Evolutionary conservation across 2,329 filamentous ascomycete genomes (phyloP), one percentile per base, ranked within the genome.

Genomic region (Lomentospora prolificans): DNA sequence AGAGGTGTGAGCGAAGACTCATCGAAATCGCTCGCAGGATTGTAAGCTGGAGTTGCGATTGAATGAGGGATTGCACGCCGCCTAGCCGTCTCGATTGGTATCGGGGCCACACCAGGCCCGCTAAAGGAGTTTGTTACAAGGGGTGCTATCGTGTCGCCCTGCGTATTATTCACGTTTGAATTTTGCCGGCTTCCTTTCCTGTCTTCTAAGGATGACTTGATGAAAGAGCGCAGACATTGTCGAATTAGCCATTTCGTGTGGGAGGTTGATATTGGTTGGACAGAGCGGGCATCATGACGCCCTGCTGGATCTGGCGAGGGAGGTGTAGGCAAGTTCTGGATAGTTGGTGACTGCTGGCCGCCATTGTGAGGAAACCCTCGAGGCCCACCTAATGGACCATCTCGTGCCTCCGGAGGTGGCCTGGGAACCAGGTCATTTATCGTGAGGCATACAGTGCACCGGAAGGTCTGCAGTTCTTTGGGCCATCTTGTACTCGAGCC

Each of bases 391-490:
- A 78, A 63, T 86, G 79, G 6, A 87, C 87, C 36, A 95, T 76
- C 62, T 79, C 83, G 59, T 81, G 82, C 53, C 88, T 90, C 10
- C 2, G 39, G 28, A 10, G 25, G 12, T 25, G n/a, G 12, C 27
- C 55, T 57, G 10, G 67, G 64, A 30, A 65, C 66, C 54, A 95
- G 69, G 66, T 95, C 90, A 66, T 95, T 95, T 65, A 96, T 84
- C 17, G 87, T 94, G 63, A 88, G 73, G 68, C 90, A 96, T 55
- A 89, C 86, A 44, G 87, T 87, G 68, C 90, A 96, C 62, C 89
- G 81, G 69, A 94, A 95, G 36, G 86, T 80, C 33, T 80, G 80
- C 59, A 90, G 71, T 55, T 85, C 81, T 59, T 78, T 81, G 2
- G 89, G 89, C 85, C 90, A 95, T 57, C 86, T 80, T 60, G 95